These are phyloP conservation scores for Solanum hybrid DNA, from an alignment of 305 asterid genomes.

Conservation along the genomic window DNA sequence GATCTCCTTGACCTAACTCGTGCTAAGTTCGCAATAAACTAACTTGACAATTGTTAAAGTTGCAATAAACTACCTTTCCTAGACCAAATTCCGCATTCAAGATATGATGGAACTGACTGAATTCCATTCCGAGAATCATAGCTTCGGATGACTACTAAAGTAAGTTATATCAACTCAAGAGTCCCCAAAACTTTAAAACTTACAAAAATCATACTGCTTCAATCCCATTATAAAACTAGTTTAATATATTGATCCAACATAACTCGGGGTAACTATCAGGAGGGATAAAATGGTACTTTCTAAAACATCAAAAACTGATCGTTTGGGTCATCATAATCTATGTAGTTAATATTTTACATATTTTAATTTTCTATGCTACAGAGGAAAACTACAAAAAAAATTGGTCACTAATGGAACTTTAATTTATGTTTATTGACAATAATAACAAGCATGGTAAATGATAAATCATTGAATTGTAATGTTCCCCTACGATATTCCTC, in stretches of 20 bases:
- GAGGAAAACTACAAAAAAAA: neutral
- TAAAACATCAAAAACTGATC: too few relatives aligned
- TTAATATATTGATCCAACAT: neutral
- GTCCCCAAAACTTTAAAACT: neutral
- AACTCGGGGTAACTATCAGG: neutral
- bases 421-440: too few relatives aligned
- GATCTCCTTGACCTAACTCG: neutral
- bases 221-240: neutral
- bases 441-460: neutral
- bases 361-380: too few relatives aligned
- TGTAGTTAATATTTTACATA: neutral
- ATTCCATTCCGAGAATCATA: neutral
- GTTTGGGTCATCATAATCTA: neutral
- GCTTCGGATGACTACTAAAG: neutral
- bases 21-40: neutral
- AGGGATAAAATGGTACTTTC: neutral
- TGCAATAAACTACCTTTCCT: neutral
- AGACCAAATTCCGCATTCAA: neutral
- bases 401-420: neutral
- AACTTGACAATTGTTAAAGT: too few relatives aligned
- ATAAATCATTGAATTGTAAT: too few relatives aligned
- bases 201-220: too few relatives aligned
- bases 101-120: neutral
- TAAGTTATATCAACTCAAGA: too few relatives aligned
- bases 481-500: neutral